phyloP scores from a whole-genome alignment of 2,329 filamentous ascomycete genomes.

The Pseudofabraea citricarpa region DNA sequence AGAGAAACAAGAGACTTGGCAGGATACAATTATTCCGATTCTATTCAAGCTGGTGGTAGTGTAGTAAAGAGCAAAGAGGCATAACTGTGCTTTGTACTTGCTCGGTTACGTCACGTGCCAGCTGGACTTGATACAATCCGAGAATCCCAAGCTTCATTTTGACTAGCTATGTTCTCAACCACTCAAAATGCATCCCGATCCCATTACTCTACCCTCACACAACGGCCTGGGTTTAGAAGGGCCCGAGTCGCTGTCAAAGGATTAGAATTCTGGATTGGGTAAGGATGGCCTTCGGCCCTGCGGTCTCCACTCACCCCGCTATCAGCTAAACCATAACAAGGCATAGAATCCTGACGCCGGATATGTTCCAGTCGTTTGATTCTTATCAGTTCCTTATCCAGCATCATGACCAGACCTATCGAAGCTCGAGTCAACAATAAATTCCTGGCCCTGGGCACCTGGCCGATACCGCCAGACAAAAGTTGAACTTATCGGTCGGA shows the following conservation, averaged over 20 bases:
- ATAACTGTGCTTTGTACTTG: no score
- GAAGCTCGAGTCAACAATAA: no score
- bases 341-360: slow-evolving; percentile 10
- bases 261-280: slow-evolving; percentile 12
- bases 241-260: no score
- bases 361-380: background rate
- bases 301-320: slow-evolving; percentile 9
- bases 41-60: no score
- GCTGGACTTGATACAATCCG: no score
- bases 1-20: no score
- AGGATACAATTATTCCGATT: no score
- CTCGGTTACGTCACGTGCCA: no score
- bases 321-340: slow-evolving; percentile 14
- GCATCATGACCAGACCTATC: background rate
- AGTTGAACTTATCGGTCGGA: background rate
- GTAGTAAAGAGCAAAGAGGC: no score
- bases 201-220: background rate
- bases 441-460: no score
- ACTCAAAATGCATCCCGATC: background rate
- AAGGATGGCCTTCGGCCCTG: slow-evolving; percentile 1
- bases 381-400: slow-evolving; percentile 3
- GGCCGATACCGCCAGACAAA: background rate
- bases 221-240: no score
- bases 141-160: no score
- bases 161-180: background rate